These are phyloP conservation scores for Lathyrus tuberosus DNA, from an alignment of 306 rosid genomes.

Conservation along the genomic window DNA sequence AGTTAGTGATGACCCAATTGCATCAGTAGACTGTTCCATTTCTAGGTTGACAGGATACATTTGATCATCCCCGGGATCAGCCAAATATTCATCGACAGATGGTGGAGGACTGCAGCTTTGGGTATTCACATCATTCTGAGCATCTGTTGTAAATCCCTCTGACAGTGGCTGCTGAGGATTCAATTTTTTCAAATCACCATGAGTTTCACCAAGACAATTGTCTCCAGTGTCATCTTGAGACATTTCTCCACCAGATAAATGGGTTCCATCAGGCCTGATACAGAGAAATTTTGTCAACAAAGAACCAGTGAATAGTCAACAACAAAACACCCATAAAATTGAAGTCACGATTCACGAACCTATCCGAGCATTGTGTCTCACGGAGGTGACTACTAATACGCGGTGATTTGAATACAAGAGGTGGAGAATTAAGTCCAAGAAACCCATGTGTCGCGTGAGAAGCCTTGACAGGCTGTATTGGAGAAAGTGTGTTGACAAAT, in stretches of 20 bases:
- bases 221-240: slow-evolving; percentile 37
- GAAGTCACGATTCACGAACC: slow-evolving; percentile 46
- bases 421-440: slow-evolving; percentile 55
- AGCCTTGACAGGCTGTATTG: slow-evolving; percentile 50
- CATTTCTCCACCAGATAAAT: slow-evolving; percentile 36
- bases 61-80: slow-evolving; percentile 54
- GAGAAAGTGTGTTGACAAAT: slow-evolving; percentile 51
- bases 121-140: slow-evolving; percentile 29
- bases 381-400: slow-evolving; percentile 43
- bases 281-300: slow-evolving; percentile 24
- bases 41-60: slow-evolving; percentile 32
- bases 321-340: not conserved
- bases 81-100: slow-evolving; percentile 57
- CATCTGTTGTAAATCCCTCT: slow-evolving; percentile 37
- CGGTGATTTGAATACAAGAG: slow-evolving; percentile 62
- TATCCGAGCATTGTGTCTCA: slow-evolving; percentile 44
- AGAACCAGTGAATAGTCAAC: not conserved
- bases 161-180: slow-evolving; percentile 25
- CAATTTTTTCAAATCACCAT: slow-evolving; percentile 33
- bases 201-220: slow-evolving; percentile 42
- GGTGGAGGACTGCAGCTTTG: slow-evolving; percentile 44
- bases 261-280: slow-evolving; percentile 51
- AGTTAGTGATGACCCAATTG: slow-evolving; percentile 31
- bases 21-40: slow-evolving; percentile 42
- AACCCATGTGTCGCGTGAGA: slow-evolving; percentile 41